These are phyloP conservation scores for Globisporangium uncinulatum DNA, from an alignment of 352 stramenopile genomes.

Conservation along the genomic window DNA sequence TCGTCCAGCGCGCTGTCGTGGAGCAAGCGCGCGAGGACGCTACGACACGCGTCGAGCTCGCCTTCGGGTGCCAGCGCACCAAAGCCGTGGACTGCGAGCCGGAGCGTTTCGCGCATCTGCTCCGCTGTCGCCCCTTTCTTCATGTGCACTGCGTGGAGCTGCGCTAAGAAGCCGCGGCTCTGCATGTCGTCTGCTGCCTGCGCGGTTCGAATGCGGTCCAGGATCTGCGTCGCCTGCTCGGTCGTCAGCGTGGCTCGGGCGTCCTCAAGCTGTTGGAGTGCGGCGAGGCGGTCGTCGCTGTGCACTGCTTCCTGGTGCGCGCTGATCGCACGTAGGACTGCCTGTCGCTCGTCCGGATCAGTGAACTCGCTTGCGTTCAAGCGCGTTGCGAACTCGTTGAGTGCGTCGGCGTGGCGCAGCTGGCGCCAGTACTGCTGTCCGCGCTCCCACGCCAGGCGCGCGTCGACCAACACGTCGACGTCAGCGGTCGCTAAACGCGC, in stretches of 20 bases:
- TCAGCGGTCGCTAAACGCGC: conserved; percentile 60
- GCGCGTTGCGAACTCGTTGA: conserved; percentile 49
- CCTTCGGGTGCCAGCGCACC: conserved; percentile 56
- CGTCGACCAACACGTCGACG: conserved; percentile 52
- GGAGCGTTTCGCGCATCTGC: conserved; percentile 35
- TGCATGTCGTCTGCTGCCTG: conserved; percentile 65
- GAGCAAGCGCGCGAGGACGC: conserved; percentile 28
- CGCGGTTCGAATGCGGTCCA: conserved; percentile 35
- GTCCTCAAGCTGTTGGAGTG: conserved; percentile 43
- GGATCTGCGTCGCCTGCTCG: conserved; percentile 26
- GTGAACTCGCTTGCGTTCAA: conserved; percentile 64
- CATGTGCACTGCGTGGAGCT: conserved; percentile 35
- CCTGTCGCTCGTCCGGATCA: conserved; percentile 54
- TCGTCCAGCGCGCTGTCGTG: conserved; percentile 57
- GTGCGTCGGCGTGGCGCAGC: conserved; percentile 69
- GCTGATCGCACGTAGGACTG: conserved; percentile 48
- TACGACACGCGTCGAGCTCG: conserved; percentile 28
- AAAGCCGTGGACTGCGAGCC: conserved; percentile 55
- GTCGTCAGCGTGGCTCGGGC: conserved; percentile 37
- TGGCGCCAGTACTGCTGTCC: conserved; percentile 59
- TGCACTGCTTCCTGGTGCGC: conserved; percentile 49
- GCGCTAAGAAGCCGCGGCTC: conserved; percentile 53
- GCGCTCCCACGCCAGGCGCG: conserved; percentile 59
- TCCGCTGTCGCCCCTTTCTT: conserved; percentile 29
- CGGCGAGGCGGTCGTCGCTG: conserved; percentile 32